phyloP scores from a whole-genome alignment of 345 rosid genomes.

The Noccaea bulbosa region DNA sequence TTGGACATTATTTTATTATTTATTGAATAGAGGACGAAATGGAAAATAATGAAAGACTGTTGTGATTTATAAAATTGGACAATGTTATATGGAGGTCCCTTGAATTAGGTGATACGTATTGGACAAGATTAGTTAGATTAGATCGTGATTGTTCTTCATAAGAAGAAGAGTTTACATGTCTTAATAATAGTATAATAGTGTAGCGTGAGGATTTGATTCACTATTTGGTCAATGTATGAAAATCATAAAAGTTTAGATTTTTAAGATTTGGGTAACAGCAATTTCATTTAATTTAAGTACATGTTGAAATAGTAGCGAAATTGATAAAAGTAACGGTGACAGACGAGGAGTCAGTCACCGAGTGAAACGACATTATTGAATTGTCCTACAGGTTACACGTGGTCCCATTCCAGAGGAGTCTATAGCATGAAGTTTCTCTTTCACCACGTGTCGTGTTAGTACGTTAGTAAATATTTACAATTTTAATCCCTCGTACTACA shows the following conservation, averaged over 20 bases:
- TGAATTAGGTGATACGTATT: constrained; percentile 18
- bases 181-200: background rate
- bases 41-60: constrained; percentile 10
- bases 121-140: background rate
- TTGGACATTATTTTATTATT: constrained; percentile 51
- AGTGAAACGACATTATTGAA: constrained; percentile 34
- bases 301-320: background rate
- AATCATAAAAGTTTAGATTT: constrained; percentile 1
- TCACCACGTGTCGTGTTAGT: constrained; percentile 32
- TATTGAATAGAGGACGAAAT: constrained; percentile 1
- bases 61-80: background rate
- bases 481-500: background rate
- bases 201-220: constrained; percentile 21
- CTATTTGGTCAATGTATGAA: constrained; percentile 13
- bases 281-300: background rate
- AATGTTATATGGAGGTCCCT: background rate
- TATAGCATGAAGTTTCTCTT: constrained; percentile 22
- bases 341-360: constrained; percentile 10
- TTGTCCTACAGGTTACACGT: constrained; percentile 31
- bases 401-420: constrained; percentile 35
- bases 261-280: constrained; percentile 12
- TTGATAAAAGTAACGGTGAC: constrained; percentile 20
- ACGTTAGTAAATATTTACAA: constrained; percentile 2
- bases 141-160: background rate
- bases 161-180: no score